phyloP scores from a whole-genome alignment of 2,329 filamentous ascomycete species.

The Diaporthe ilicicola region DNA sequence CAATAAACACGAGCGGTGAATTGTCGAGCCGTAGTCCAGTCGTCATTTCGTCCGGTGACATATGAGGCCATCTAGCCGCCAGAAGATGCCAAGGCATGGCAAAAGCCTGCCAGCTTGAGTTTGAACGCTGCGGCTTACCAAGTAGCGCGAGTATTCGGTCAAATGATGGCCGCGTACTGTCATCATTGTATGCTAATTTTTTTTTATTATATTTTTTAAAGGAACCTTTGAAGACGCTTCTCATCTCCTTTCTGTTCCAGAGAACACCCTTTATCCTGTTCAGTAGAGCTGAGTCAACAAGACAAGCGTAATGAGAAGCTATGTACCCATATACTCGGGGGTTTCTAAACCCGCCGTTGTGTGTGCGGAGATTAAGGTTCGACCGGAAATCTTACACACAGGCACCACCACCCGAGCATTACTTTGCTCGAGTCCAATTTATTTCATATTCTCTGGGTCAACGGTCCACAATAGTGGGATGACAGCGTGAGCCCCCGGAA shows the following conservation, averaged over 20 bases:
- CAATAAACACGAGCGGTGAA: background rate
- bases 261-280: background rate
- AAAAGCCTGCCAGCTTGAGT: background rate
- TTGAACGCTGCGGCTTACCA: background rate
- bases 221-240: background rate
- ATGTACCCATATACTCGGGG: background rate
- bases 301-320: background rate
- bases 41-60: background rate
- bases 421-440: background rate
- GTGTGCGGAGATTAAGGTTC: conserved; percentile 18
- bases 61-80: background rate
- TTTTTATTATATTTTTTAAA: background rate
- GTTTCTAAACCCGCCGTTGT: background rate
- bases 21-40: background rate
- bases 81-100: background rate
- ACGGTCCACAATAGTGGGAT: background rate
- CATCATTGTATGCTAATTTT: background rate
- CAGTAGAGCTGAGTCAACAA: background rate
- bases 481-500: background rate
- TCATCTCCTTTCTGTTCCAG: background rate
- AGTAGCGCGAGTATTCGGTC: background rate
- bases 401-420: background rate
- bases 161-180: background rate
- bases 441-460: background rate
- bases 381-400: conserved; percentile 9